Evolutionary conservation across 495 filamentous ascomycete genomes (phyloP).

Genomic region (Tuber microsphaerosporum): DNA sequence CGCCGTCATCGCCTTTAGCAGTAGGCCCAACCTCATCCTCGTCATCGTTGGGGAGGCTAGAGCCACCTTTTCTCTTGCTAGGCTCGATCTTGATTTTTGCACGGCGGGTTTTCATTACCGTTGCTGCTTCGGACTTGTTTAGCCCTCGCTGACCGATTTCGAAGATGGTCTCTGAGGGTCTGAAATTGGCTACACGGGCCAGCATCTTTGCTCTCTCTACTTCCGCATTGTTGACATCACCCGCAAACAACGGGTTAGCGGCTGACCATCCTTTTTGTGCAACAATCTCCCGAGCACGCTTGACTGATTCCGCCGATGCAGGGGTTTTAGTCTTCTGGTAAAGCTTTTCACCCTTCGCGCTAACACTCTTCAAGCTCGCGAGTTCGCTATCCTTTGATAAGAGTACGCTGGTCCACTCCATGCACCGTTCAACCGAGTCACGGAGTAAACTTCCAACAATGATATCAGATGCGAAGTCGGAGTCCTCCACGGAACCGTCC

Average conservation of each 20-base stretch:
- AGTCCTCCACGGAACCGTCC: constrained; percentile 47
- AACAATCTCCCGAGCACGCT: constrained; percentile 69
- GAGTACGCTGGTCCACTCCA: constrained; percentile 72
- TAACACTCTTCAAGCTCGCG: constrained; percentile 58
- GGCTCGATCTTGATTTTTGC: constrained; percentile 51
- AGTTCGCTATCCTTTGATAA: constrained; percentile 70
- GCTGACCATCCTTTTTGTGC: constrained; percentile 59
- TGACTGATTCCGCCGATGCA: constrained; percentile 78
- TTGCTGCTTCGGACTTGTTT: constrained; percentile 61
- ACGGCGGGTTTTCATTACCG: constrained; percentile 65
- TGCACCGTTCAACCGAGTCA: constrained; percentile 61
- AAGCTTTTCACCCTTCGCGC: constrained; percentile 82
- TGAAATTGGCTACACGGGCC: constrained; percentile 72
- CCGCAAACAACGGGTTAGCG: constrained; percentile 69
- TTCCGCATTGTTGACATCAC: constrained; percentile 56
- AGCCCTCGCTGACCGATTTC: constrained; percentile 71
- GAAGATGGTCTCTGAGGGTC: constrained; percentile 88
- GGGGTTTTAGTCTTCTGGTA: constrained; percentile 84
- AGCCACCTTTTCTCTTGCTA: constrained; percentile 42
- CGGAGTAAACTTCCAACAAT: constrained; percentile 66
- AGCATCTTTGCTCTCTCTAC: constrained; percentile 75
- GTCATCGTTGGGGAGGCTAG: constrained; percentile 40
- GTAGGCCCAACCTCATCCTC: constrained; percentile 41
- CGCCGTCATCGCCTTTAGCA: constrained; percentile 44
- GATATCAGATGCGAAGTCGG: constrained; percentile 72